Evolutionary conservation across 208 protist genomes (phyloP).

Genomic region (Acanthamoeba lenticulata): DNA sequence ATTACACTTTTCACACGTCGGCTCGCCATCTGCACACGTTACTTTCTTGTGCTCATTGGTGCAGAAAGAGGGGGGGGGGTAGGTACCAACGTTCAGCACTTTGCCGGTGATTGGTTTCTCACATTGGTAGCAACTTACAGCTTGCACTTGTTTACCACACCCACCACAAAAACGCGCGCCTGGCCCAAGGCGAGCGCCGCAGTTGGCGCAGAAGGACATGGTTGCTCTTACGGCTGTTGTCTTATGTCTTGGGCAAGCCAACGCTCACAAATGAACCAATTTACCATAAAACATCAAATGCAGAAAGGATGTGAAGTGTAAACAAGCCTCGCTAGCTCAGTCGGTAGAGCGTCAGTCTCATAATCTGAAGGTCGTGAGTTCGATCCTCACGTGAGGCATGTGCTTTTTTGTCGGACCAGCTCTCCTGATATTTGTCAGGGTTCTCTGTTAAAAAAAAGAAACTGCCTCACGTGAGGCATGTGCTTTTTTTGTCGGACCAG

Average conservation of each 20-base stretch:
- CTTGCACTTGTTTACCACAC: not conserved
- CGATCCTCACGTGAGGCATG: slow-evolving; percentile 71
- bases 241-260: not conserved
- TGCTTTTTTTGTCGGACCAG: too few relatives aligned
- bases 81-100: not conserved
- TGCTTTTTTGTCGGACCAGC: too few relatives aligned
- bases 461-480: too few relatives aligned
- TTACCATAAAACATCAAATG: too few relatives aligned
- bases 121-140: not conserved
- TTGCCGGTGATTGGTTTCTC: not conserved
- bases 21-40: not conserved
- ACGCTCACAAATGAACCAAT: too few relatives aligned
- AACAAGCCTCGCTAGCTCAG: slow-evolving; percentile 70
- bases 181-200: not conserved
- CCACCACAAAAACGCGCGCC: not conserved
- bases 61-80: not conserved
- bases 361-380: slow-evolving; percentile 75
- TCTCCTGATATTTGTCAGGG: too few relatives aligned
- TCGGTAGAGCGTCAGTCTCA: slow-evolving; percentile 75
- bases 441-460: too few relatives aligned
- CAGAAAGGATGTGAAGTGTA: too few relatives aligned
- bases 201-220: slow-evolving; percentile 14
- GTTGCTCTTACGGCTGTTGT: not conserved
- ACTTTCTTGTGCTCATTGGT: not conserved
- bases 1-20: not conserved